phyloP scores from a whole-genome alignment of 139 green algal species.

The Gonium pectorale region DNA sequence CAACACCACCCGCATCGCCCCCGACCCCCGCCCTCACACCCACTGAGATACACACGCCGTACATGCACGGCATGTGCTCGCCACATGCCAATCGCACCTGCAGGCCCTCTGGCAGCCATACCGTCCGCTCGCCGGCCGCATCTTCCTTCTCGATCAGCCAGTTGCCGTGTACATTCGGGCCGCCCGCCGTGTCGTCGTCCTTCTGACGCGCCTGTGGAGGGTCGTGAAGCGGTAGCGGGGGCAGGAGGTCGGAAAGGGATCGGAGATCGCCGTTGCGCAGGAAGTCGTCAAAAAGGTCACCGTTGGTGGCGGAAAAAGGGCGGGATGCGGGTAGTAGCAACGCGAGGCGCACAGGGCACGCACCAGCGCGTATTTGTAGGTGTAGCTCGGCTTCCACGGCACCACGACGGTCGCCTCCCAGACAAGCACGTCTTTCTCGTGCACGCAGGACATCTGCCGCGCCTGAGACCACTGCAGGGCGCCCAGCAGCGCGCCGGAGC shows the following conservation, averaged over 20 bases:
- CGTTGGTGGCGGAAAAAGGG: background rate
- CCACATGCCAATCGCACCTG: slow-evolving; percentile 40
- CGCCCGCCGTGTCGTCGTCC: slow-evolving; percentile 1
- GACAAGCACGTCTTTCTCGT: slow-evolving; percentile 71
- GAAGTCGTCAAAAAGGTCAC: background rate
- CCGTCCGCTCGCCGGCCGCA: slow-evolving; percentile 16
- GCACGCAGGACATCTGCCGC: slow-evolving; percentile 64
- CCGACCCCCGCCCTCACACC: no score
- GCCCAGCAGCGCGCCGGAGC: slow-evolving; percentile 57
- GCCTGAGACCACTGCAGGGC: slow-evolving; percentile 51
- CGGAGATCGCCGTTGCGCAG: no score
- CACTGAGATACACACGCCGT: no score
- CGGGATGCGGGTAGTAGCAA: background rate
- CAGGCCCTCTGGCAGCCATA: slow-evolving; percentile 66
- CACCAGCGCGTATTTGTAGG: slow-evolving; percentile 74
- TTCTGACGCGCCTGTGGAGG: slow-evolving; percentile 23
- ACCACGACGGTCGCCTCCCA: slow-evolving; percentile 75
- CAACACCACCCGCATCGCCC: no score
- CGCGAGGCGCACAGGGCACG: background rate
- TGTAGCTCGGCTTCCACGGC: slow-evolving; percentile 61
- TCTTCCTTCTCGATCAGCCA: slow-evolving; percentile 63
- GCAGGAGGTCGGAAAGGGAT: background rate
- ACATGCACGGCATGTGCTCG: no score
- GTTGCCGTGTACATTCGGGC: slow-evolving; percentile 1
- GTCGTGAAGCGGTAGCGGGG: no score